Conservation (phyloP, 2,329 filamentous ascomycete species). For the Diaporthe sp. region DNA sequence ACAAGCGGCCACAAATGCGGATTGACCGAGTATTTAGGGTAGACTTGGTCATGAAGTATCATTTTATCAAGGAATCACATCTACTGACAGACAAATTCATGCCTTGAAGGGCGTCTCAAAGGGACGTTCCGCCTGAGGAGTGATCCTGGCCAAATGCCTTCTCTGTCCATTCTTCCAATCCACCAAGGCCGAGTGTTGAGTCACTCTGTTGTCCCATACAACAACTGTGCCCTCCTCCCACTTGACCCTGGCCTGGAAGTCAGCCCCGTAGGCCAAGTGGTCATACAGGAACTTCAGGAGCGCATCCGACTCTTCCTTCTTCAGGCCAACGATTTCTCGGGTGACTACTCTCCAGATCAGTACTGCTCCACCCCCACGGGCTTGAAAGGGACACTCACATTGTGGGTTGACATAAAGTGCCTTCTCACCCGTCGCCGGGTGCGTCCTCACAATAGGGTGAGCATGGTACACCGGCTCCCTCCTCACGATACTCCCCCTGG, state of each 20-base stretch:
- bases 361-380: not conserved
- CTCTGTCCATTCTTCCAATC: conserved; percentile 87
- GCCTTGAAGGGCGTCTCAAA: conserved; percentile 75
- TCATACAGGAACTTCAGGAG: conserved; percentile 84
- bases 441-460: conserved; percentile 85
- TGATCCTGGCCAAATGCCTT: conserved; percentile 84
- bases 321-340: conserved; percentile 83
- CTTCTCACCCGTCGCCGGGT: conserved; percentile 87
- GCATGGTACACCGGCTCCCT: conserved; percentile 81
- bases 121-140: conserved; percentile 84
- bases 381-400: conserved; percentile 65
- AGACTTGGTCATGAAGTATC: not conserved
- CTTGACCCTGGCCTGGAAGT: conserved; percentile 81
- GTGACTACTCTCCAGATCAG: conserved; percentile 69
- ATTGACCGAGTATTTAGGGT: not conserved
- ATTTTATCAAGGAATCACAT: not conserved
- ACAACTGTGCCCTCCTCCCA: conserved; percentile 87
- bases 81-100: conserved; percentile 29
- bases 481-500: conserved; percentile 77
- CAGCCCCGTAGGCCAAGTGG: conserved; percentile 78
- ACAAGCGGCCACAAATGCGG: not conserved
- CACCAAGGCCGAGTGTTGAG: conserved; percentile 81
- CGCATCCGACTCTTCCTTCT: conserved; percentile 87
- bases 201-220: conserved; percentile 88
- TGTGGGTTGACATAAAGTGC: conserved; percentile 86